A percentile compares a stretch with the other conserved stretches of the same genome.
These are phyloP conservation scores for Triticum urartu DNA, from an alignment of 176 grass and related monocot genomes.

Conservation along the genomic window DNA sequence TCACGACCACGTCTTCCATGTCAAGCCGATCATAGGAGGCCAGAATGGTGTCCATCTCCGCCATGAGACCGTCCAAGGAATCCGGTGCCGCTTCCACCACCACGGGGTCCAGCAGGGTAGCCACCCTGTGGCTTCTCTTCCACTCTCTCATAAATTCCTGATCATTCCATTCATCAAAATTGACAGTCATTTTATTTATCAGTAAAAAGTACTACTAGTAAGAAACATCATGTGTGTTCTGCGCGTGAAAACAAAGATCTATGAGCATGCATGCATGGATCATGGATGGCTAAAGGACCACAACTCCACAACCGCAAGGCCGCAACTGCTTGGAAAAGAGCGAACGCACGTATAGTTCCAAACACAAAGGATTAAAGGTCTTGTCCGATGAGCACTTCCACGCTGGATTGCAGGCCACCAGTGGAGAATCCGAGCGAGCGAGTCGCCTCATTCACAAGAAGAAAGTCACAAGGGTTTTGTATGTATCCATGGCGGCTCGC, in stretches of 20 bases:
- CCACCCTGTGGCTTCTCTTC: conserved; percentile 46
- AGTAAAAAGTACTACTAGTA: not conserved
- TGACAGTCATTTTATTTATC: not conserved
- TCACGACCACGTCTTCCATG: conserved; percentile 58
- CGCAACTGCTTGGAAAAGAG: not conserved
- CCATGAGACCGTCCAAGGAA: conserved; percentile 61
- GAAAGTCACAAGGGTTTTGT: not conserved
- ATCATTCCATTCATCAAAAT: not conserved
- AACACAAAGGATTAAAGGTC: not conserved
- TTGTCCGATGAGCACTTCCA: conserved; percentile 9
- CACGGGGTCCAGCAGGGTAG: conserved; percentile 52
- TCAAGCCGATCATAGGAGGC: conserved; percentile 59
- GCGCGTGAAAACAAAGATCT: not conserved
- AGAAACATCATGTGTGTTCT: not conserved
- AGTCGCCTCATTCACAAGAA: not conserved
- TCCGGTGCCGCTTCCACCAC: conserved; percentile 74
- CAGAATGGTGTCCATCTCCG: conserved; percentile 60
- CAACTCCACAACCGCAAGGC: conserved; percentile 26
- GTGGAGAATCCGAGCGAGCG: conserved; percentile 18
- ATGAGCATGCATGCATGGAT: not conserved
- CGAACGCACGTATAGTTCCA: conserved; percentile 21
- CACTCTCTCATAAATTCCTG: conserved; percentile 80
- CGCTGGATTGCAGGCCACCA: conserved; percentile 29
- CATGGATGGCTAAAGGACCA: conserved; percentile 33
- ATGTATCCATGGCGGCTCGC: conserved; percentile 22